Percentiles rank a stretch among this genome's conserved stretches.
Conservation (phyloP, 192 early-diverging fungal genomes). For the Coemansia asiatica region DNA sequence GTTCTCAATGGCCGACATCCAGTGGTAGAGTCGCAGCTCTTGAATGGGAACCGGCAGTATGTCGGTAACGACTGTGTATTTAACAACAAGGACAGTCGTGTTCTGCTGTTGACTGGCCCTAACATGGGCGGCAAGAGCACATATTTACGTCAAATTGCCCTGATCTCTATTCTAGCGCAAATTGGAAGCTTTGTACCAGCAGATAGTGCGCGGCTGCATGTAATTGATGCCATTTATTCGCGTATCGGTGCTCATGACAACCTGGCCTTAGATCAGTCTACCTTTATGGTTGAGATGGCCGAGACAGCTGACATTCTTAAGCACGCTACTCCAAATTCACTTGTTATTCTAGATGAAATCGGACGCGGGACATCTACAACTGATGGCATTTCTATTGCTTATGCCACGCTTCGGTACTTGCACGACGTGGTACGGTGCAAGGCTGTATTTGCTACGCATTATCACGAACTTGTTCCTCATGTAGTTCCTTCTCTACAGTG, state of each 20-base stretch:
- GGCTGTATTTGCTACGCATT: constrained; percentile 77
- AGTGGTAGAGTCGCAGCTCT: constrained; percentile 60
- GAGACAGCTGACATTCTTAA: constrained; percentile 82
- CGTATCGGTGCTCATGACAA: constrained; percentile 74
- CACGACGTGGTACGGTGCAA: constrained; percentile 60
- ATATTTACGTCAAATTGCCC: constrained; percentile 77
- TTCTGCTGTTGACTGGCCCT: constrained; percentile 77
- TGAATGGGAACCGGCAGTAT: constrained; percentile 54
- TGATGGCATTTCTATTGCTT: constrained; percentile 73
- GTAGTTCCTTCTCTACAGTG: constrained; percentile 31
- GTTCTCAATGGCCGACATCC: constrained; percentile 59
- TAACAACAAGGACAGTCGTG: constrained; percentile 9
- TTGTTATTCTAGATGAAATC: constrained; percentile 93
- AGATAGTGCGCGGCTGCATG: constrained; percentile 69
- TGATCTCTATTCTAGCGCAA: constrained; percentile 80
- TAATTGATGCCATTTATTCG: constrained; percentile 72
- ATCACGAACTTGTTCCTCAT: constrained; percentile 67
- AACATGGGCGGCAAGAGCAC: constrained; percentile 93
- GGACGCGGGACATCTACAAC: constrained; percentile 64
- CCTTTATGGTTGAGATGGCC: constrained; percentile 88
- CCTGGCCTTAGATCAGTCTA: constrained; percentile 66
- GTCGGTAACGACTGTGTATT: constrained; percentile 60
- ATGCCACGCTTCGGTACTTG: constrained; percentile 63
- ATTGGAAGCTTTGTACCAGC: constrained; percentile 84
- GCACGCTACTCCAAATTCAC: constrained; percentile 61